Evolutionary conservation across 75 land plant genomes (phyloP), one percentile per base, ranked within the genome.

Genomic region (Sequoiadendron giganteum): DNA sequence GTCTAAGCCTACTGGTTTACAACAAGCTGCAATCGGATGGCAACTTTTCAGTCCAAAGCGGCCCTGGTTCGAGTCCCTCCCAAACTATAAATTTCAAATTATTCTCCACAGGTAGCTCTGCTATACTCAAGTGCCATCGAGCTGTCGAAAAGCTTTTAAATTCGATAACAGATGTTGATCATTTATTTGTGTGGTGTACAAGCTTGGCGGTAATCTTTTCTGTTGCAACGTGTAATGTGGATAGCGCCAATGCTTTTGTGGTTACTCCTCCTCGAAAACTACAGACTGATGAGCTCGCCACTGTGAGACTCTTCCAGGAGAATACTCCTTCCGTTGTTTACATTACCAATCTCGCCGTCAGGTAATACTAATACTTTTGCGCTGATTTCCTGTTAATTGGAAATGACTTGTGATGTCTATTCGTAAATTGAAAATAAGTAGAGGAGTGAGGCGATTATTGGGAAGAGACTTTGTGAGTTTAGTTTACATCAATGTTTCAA

Each of bases 321-420:
- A 98, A 98, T 89, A 98, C 99, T 6, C 99, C 99, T n/a, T 98
- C 99, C 30, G 99, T 98, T 56, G 99, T 98, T 76, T 96, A 98
- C 87, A 98, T 98, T 89, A 98, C 99, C 81, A 98, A 98, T 89
- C 98, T 98, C 28, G 99, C 99, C 43, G 94, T 89, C 85, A 92
- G 94, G 99, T 98, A 85, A 65, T 65, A 28, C 5, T 25, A 2
- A 55, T 52, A 52, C 16, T 52, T 83, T 54, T 48, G 76, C 11
- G 34, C 48, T 25, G 48, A 52, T 10, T 48, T 8, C 10, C 84
- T 88, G 6, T 16, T 9, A 11, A 76, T 85, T 70, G 47, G 43
- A 21, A 36, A 55, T 90, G 84, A 1, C 10, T 65, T 87, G 85
- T 47, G 40, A 83, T 49, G 72, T 86, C 45, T 16, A 25, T 86